Evolutionary conservation across 768 basidiomycete species (phyloP).

Genomic region (Leccinum pellstonianum): DNA sequence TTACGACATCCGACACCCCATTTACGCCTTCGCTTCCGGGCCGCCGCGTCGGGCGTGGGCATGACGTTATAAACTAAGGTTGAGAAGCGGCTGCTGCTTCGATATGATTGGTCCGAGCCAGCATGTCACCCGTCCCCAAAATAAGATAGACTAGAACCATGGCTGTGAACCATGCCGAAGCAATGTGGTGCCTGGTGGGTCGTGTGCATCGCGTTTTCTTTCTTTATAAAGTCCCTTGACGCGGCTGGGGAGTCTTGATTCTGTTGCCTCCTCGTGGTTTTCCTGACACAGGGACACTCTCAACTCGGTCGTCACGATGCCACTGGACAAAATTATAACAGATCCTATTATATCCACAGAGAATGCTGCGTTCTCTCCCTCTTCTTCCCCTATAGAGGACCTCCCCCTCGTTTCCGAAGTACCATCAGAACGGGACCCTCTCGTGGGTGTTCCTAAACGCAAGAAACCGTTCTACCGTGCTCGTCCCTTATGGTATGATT

Average conservation of each 20-base stretch:
- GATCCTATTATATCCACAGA: constrained; percentile 37
- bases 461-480: constrained; percentile 53
- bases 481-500: constrained; percentile 44
- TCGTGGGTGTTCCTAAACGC: constrained; percentile 25
- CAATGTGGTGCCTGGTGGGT: constrained; percentile 15
- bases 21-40: neutral
- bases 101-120: neutral
- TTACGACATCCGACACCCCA: neutral
- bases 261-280: constrained; percentile 11
- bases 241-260: neutral
- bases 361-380: constrained; percentile 30
- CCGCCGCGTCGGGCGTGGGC: neutral
- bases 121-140: neutral
- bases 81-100: neutral
- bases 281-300: neutral
- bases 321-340: constrained; percentile 32
- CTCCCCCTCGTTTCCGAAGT: constrained; percentile 12
- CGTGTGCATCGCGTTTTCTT: constrained; percentile 23
- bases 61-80: neutral
- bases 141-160: neutral
- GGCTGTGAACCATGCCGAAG: constrained; percentile 11
- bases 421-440: constrained; percentile 35
- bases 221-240: constrained; percentile 22
- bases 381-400: constrained; percentile 22
- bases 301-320: constrained; percentile 16